These are phyloP conservation scores for Diaporthe citrichinensis DNA, from an alignment of 2,329 filamentous ascomycete species.

Conservation along the genomic window DNA sequence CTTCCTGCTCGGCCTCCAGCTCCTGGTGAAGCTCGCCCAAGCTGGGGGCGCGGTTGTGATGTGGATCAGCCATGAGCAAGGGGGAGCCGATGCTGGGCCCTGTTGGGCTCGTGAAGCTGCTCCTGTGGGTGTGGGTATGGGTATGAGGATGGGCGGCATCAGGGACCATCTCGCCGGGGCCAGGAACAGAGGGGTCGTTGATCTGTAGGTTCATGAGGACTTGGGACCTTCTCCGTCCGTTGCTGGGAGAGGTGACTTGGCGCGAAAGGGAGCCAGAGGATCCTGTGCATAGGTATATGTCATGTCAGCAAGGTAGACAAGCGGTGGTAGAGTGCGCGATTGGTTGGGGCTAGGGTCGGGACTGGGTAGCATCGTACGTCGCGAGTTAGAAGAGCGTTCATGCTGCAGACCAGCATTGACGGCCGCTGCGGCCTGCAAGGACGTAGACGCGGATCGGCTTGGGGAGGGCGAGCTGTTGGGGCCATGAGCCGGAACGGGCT, in stretches of 20 bases:
- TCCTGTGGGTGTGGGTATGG: constrained; percentile 48
- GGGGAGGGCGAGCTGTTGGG: constrained; percentile 66
- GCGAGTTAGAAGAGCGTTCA: constrained; percentile 63
- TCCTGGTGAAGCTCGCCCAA: constrained; percentile 84
- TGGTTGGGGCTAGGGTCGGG: constrained; percentile 28
- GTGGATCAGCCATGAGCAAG: constrained; percentile 65
- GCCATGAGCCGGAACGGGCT: constrained; percentile 45
- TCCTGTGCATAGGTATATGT: constrained; percentile 25
- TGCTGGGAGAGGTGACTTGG: constrained; percentile 38
- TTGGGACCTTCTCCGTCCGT: constrained; percentile 74
- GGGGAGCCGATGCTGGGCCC: constrained; percentile 45
- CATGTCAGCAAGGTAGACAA: background rate
- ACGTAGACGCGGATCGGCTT: constrained; percentile 73
- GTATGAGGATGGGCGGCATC: constrained; percentile 53
- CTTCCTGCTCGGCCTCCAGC: constrained; percentile 84
- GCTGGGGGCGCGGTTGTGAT: constrained; percentile 78
- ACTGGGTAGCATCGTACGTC: constrained; percentile 59
- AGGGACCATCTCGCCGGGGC: constrained; percentile 77
- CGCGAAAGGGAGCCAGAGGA: constrained; percentile 41
- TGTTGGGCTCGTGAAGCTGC: constrained; percentile 48
- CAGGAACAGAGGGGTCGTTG: constrained; percentile 78
- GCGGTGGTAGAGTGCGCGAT: constrained; percentile 37
- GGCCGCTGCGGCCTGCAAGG: constrained; percentile 81
- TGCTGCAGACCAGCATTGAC: constrained; percentile 83
- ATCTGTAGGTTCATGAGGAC: constrained; percentile 81